A percentile compares a stretch with the other conserved stretches of the same genome.
These are phyloP conservation scores for Scopulariopsis brevicaulis DNA, from an alignment of 2,329 filamentous ascomycete species.

Conservation along the genomic window DNA sequence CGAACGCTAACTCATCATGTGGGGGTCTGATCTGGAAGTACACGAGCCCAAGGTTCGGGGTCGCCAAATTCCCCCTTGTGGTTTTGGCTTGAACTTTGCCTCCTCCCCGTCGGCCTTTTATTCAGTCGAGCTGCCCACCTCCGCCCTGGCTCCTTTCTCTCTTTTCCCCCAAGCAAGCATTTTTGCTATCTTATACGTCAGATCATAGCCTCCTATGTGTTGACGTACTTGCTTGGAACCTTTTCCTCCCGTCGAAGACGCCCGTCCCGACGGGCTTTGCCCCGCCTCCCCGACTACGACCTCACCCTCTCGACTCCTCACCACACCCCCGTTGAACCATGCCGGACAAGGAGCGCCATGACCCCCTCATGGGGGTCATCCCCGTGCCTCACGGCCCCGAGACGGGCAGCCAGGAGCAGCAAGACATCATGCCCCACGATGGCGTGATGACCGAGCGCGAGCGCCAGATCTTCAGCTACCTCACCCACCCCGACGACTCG, in stretches of 20 bases:
- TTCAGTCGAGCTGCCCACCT: neutral
- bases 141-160: neutral
- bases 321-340: conserved; percentile 5
- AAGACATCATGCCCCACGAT: conserved; percentile 30
- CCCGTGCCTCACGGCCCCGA: conserved; percentile 42
- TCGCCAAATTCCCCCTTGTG: neutral
- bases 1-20: neutral
- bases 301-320: neutral
- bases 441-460: conserved; percentile 34
- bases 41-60: neutral
- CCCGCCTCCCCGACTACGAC: neutral
- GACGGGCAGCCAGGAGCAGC: conserved; percentile 30
- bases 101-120: neutral
- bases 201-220: neutral
- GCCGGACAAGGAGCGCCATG: conserved; percentile 25
- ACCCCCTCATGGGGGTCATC: conserved; percentile 35
- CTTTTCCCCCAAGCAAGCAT: neutral
- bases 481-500: conserved; percentile 81
- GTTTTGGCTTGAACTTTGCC: neutral
- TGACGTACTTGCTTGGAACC: neutral
- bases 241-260: neutral
- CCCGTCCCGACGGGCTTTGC: neutral
- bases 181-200: neutral
- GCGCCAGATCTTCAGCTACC: conserved; percentile 57
- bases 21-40: neutral